Evolutionary conservation across 176 grass and related monocot species (phyloP), one percentile per base, ranked within the genome.

Genomic region (Eleusine indica): DNA sequence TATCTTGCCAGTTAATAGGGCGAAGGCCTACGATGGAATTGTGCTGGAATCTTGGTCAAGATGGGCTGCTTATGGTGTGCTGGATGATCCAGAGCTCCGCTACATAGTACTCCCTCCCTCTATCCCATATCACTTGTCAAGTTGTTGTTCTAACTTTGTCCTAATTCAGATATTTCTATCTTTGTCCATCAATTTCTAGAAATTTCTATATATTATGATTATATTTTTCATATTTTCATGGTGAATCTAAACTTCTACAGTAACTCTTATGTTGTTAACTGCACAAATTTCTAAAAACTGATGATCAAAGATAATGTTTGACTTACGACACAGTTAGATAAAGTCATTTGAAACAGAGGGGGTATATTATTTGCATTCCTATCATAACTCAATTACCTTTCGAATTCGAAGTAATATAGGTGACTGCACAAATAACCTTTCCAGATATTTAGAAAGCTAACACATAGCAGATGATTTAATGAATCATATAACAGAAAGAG

Each of bases 31-130:
- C 91, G 89, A 98, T 53, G 93, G 96, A 78, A 82, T 98, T 88
- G 93, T 98, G 42, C 87, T 98, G 10, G 96, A 98, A 84, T 98
- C 96, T 29, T 95, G 96, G 96, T 93, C 93, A 84, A 98, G 85
- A 86, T 98, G 96, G 96, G 89, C 96, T 77, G 77, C 75, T 48
- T 95, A 93, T 88, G 96, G 93, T 87, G 91, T 93, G 47, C 80
- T 98, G 35, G 78, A 95, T 78, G 91, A 98, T 91, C 85, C 83
- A 46, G 77, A 90, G 67, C 77, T 91, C 86, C 91, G 89, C 54
- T 79, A 44, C 40, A 88, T 85, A 91, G 96, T 95, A 91, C 32
- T 2, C 32, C 32, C 32, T 35, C 32, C 2, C 32, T 35, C 32
- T 35, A 35, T 35, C 32, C 32, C 32, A 35, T 35, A 35, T 35